Evolutionary conservation across 2,329 filamentous ascomycete species (phyloP), one percentile per base, ranked within the genome.

Genomic region (Clonostachys chloroleuca): DNA sequence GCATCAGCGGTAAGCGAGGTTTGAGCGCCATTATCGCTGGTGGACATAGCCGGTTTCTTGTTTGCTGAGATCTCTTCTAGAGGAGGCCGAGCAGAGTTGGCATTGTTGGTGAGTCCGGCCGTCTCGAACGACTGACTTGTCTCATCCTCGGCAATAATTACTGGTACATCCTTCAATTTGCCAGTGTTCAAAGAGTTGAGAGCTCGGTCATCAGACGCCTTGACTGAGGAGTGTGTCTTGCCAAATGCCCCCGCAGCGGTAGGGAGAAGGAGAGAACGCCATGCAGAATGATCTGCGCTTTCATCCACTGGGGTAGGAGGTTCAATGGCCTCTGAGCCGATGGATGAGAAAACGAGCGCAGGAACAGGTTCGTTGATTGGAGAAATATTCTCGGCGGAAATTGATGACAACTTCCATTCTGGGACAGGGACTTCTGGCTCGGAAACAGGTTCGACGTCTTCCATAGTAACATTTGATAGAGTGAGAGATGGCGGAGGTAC

Each of bases 1-100:
- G 87, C 84, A 44, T 87, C 81, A 0, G 88, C 81, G n/a, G 90
- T 95, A 33, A 96, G 73, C 37, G 86, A 77, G 20, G 92, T 96
- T 67, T 96, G 92, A 13, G 87, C 86, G 46, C 84, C 81, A 54
- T 87, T 85, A 57, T 95, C 89, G 17, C 75, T 70, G 51, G 77
- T 86, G 47, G 24, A 10, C 24, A 10, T 30, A 9, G 24, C 8
- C 8, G 24, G 24, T 10, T 30, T 30, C 24, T 68, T 56, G 45
- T 70, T 54, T 5, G 61, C 60, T 20, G 64, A 61, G 40, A 67
- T 65, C 18, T 12, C n/a, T 35, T 48, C 63, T 65, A 30, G 24
- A 10, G 24, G 24, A 30, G 24, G 24, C 24, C 24, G 24, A 10
- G 24, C 9, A 30, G 24, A 10, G 8, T 30, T 30, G 24, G 24